Conservation (phyloP, 495 filamentous ascomycete species). For the Annulohypoxylon maeteangense region DNA sequence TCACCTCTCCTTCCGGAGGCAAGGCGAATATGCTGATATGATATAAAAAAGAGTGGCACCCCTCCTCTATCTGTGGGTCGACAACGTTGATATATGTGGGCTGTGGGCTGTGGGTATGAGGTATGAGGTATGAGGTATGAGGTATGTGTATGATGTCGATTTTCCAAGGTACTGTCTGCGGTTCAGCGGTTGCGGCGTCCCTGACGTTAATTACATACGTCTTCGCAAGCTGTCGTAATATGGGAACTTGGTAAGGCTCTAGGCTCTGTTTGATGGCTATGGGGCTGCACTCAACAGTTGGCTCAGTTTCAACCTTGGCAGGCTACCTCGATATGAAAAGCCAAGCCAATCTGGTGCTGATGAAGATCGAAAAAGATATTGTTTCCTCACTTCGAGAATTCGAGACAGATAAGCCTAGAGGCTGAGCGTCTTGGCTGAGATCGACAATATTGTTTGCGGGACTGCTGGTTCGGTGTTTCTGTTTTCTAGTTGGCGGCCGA, state of each 20-base stretch:
- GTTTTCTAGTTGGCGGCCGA: slow-evolving; percentile 19
- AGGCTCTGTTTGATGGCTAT: slow-evolving; percentile 24
- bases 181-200: slow-evolving; percentile 38
- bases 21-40: slow-evolving; percentile 12
- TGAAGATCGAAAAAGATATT: slow-evolving; percentile 15
- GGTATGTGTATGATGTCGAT: slow-evolving; percentile 43
- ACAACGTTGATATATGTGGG: slow-evolving; percentile 33
- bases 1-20: slow-evolving; percentile 31
- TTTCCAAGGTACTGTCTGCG: slow-evolving; percentile 18
- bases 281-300: slow-evolving; percentile 39
- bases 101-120: slow-evolving; percentile 31
- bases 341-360: slow-evolving; percentile 30
- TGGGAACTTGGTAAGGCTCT: slow-evolving; percentile 20
- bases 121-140: slow-evolving; percentile 6
- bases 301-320: slow-evolving; percentile 31
- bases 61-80: slow-evolving; percentile 35
- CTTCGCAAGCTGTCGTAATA: slow-evolving; percentile 7
- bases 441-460: slow-evolving; percentile 14
- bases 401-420: slow-evolving; percentile 28
- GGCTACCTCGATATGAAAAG: slow-evolving; percentile 29
- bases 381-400: slow-evolving; percentile 21
- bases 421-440: slow-evolving; percentile 32
- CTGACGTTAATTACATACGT: slow-evolving; percentile 34
- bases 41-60: slow-evolving; percentile 26
- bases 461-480: slow-evolving; percentile 28